Percentiles rank a stretch among this genome's conserved stretches.
Conservation (phyloP, 768 basidiomycete species). For the Boletus rex-veris region DNA sequence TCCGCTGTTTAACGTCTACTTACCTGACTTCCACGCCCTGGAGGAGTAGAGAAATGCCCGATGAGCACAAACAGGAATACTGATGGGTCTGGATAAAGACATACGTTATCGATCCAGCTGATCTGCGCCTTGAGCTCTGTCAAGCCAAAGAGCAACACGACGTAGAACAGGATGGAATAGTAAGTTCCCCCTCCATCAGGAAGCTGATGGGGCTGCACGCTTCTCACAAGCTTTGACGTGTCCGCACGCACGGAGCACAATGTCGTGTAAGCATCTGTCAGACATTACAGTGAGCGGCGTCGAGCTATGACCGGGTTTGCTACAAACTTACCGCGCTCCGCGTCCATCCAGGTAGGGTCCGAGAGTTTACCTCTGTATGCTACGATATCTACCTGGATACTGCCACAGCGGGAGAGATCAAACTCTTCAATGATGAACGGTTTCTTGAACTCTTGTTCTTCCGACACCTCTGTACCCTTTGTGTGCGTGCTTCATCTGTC, state of each 20-base stretch:
- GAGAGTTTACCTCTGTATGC: constrained; percentile 8
- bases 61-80: not conserved
- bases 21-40: constrained; percentile 39
- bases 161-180: constrained; percentile 16
- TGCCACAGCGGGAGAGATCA: constrained; percentile 12
- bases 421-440: constrained; percentile 13
- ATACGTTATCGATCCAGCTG: constrained; percentile 41
- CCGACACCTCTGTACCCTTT: constrained; percentile 12
- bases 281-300: not conserved
- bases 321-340: constrained; percentile 7
- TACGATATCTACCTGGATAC: constrained; percentile 13
- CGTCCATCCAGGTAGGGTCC: constrained; percentile 7
- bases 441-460: constrained; percentile 16
- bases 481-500: not conserved
- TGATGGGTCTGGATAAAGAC: constrained; percentile 11
- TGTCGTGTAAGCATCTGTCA: constrained; percentile 7
- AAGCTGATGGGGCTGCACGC: constrained; percentile 9
- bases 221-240: constrained; percentile 7
- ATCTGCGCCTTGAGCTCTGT: constrained; percentile 53
- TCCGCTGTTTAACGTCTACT: not conserved
- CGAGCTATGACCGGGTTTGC: too few relatives aligned
- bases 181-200: constrained; percentile 9
- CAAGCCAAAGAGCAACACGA: constrained; percentile 49
- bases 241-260: constrained; percentile 10
- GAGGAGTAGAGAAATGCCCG: not conserved